These are phyloP conservation scores for Kazachstania psychrophila DNA, from an alignment of 805 yeast genomes.

Conservation along the genomic window DNA sequence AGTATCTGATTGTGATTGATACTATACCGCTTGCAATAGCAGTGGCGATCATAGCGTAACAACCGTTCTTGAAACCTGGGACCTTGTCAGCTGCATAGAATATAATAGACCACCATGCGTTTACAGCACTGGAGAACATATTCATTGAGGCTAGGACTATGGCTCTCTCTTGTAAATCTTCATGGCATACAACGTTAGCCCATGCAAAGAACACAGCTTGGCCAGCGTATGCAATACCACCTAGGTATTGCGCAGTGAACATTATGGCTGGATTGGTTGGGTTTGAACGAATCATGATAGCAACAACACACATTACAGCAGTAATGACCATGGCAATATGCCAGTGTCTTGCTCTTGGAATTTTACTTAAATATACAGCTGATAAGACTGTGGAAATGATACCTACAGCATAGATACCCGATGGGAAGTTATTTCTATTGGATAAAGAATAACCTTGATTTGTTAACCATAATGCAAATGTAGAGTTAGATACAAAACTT, in stretches of 20 bases:
- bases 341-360: slow-evolving; percentile 40
- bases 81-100: slow-evolving; percentile 45
- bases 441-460: slow-evolving; percentile 35
- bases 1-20: slow-evolving; percentile 34
- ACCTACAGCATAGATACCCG: slow-evolving; percentile 47
- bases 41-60: slow-evolving; percentile 50
- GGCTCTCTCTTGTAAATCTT: slow-evolving; percentile 56
- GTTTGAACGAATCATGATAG: slow-evolving; percentile 38
- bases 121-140: slow-evolving; percentile 53
- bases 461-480: slow-evolving; percentile 41
- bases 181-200: slow-evolving; percentile 51
- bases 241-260: slow-evolving; percentile 47
- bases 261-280: slow-evolving; percentile 34
- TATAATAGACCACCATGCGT: slow-evolving; percentile 55
- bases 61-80: slow-evolving; percentile 44
- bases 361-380: slow-evolving; percentile 37
- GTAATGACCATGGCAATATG: slow-evolving; percentile 41
- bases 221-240: slow-evolving; percentile 49
- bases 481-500: slow-evolving; percentile 38
- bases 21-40: slow-evolving; percentile 35
- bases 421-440: slow-evolving; percentile 43
- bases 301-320: slow-evolving; percentile 34
- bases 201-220: slow-evolving; percentile 55
- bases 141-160: slow-evolving; percentile 57
- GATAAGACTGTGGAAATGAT: slow-evolving; percentile 37